Percentiles rank a stretch among this genome's conserved stretches.
phyloP scores from a whole-genome alignment of 306 rosid species.

The Quercus variabilis region DNA sequence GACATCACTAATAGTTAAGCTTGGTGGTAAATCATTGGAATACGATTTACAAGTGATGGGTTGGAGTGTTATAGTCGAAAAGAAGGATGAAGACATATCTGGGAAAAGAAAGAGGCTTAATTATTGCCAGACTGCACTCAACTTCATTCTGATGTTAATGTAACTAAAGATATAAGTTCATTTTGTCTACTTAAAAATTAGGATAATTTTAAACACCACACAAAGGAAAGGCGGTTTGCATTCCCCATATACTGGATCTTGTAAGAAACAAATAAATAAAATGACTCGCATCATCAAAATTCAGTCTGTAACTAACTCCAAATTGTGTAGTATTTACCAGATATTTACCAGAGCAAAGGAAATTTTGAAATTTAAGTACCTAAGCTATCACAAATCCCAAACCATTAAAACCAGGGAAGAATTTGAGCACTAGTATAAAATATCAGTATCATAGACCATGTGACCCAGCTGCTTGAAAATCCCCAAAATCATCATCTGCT shows the following conservation, averaged over 20 bases:
- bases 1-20: no score
- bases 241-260: neutral
- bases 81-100: neutral
- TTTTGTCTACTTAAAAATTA: neutral
- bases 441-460: conserved; percentile 3
- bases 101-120: neutral
- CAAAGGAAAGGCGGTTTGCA: neutral
- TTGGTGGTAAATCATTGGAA: neutral
- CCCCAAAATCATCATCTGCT: conserved; percentile 90
- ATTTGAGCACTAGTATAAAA: conserved; percentile 2
- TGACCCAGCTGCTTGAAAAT: conserved; percentile 82
- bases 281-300: neutral
- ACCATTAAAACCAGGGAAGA: conserved; percentile 5
- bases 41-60: neutral
- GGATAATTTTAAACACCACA: neutral
- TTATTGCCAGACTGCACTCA: neutral
- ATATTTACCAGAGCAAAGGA: conserved; percentile 25
- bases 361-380: conserved; percentile 13
- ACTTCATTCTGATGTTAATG: neutral
- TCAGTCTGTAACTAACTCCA: conserved; percentile 6
- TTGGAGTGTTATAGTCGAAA: neutral
- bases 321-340: conserved; percentile 13
- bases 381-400: conserved; percentile 25
- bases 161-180: neutral
- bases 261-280: neutral